Percentiles rank a stretch among this genome's conserved stretches.
Evolutionary conservation across 257 asterid species (phyloP).

Genomic region (Solanum sitiens): DNA sequence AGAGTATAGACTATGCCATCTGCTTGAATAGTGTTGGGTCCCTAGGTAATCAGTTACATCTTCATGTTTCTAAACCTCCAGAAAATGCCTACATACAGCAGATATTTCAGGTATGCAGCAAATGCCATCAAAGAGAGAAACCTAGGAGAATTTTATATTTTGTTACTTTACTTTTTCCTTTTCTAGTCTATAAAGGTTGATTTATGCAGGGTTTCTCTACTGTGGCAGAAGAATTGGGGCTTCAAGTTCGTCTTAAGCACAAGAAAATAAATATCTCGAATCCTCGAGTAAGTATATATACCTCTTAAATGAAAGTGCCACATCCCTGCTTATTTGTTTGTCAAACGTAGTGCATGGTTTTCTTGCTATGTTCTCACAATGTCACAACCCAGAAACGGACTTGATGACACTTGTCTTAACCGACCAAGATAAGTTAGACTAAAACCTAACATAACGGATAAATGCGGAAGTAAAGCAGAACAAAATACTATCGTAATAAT

Average conservation of each 20-base stretch:
- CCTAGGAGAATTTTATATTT: not conserved
- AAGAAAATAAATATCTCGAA: conserved; percentile 93
- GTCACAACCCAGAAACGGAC: not conserved
- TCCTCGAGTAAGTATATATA: conserved; percentile 63
- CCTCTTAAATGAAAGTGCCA: not conserved
- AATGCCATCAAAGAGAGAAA: not conserved
- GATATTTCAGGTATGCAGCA: conserved; percentile 63
- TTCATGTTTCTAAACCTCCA: conserved; percentile 94
- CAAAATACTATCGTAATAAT: not conserved
- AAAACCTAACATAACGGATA: not conserved
- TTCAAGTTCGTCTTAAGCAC: conserved; percentile 83
- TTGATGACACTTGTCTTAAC: not conserved
- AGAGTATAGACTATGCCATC: conserved; percentile 81
- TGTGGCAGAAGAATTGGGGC: conserved; percentile 71
- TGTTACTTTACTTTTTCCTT: not conserved
- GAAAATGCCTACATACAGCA: conserved; percentile 74
- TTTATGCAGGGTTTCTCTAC: conserved; percentile 68
- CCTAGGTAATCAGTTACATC: conserved; percentile 36
- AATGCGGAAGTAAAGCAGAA: not conserved
- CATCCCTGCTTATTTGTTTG: not conserved
- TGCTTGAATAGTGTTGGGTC: conserved; percentile 94
- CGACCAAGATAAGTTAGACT: not conserved
- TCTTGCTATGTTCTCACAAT: not conserved
- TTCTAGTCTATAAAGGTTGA: conserved; percentile 9
- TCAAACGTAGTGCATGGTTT: not conserved